These are phyloP conservation scores for Cyberlindnera japonica DNA, from an alignment of 805 yeast genomes.

Conservation along the genomic window DNA sequence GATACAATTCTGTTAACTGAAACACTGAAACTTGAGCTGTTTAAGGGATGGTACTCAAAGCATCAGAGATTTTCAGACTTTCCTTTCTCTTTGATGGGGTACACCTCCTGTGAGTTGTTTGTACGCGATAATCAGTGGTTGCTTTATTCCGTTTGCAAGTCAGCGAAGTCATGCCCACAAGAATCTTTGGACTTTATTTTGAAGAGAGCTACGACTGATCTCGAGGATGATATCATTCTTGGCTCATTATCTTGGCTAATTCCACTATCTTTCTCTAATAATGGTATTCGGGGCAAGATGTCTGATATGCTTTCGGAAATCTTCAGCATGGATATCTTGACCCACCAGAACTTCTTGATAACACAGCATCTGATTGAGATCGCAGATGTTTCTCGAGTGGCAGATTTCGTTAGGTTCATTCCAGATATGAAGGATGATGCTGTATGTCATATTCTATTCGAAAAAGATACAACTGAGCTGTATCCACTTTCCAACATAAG, in stretches of 20 bases:
- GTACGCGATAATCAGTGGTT: constrained; percentile 30
- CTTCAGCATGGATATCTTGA: constrained; percentile 19
- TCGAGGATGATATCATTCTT: constrained; percentile 24
- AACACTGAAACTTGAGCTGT: constrained; percentile 14
- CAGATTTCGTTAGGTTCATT: constrained; percentile 13
- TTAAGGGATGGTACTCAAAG: constrained; percentile 10
- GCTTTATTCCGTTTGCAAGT: constrained; percentile 36
- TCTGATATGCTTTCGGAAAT: constrained; percentile 20
- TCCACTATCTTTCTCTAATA: constrained; percentile 40
- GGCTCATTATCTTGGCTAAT: constrained; percentile 38
- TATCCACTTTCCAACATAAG: constrained; percentile 6
- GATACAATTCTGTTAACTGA: constrained; percentile 3
- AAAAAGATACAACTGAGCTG: constrained; percentile 5
- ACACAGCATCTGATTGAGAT: constrained; percentile 35
- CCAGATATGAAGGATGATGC: constrained; percentile 10
- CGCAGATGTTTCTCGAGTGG: constrained; percentile 38
- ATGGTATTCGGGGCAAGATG: constrained; percentile 36
- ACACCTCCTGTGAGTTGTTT: constrained; percentile 4
- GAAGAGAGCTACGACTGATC: neutral
- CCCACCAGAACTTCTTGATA: constrained; percentile 30
- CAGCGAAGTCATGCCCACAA: constrained; percentile 13
- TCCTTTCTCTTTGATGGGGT: constrained; percentile 15
- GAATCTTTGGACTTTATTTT: constrained; percentile 1
- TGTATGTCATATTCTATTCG: constrained; percentile 2
- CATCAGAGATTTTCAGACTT: constrained; percentile 6